Percentiles rank a stretch among this genome's conserved stretches.
phyloP scores from a whole-genome alignment of 2,329 filamentous ascomycete genomes.

The Talaromyces rugulosus region DNA sequence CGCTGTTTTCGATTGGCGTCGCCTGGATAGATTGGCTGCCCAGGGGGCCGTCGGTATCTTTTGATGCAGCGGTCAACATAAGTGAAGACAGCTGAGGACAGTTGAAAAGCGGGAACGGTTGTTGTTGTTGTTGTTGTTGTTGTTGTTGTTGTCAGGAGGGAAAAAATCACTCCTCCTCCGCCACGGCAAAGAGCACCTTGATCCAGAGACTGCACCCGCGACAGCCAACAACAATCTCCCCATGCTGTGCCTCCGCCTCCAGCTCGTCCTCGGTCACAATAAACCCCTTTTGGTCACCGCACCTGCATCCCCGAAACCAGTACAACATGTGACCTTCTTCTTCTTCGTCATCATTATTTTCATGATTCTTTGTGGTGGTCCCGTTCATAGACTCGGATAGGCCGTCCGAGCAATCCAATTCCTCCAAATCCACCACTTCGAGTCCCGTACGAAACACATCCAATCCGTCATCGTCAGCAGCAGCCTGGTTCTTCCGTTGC shows the following conservation, averaged over 20 bases:
- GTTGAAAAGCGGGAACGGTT: no score
- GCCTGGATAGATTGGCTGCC: no score
- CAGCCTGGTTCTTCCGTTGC: conserved; percentile 22
- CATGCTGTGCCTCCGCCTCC: conserved; percentile 45
- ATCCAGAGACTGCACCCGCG: conserved; percentile 62
- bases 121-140: no score
- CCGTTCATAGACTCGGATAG: conserved; percentile 20
- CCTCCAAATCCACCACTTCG: conserved; percentile 56
- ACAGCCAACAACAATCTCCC: conserved; percentile 58
- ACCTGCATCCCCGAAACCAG: conserved; percentile 55
- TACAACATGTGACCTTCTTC: conserved; percentile 36
- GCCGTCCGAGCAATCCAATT: conserved; percentile 42
- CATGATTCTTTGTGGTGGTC: conserved; percentile 22
- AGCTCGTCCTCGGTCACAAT: conserved; percentile 52
- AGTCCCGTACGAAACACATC: conserved; percentile 47
- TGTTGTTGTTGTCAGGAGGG: no score
- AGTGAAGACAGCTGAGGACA: no score
- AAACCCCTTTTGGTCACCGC: conserved; percentile 56
- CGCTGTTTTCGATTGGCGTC: no score
- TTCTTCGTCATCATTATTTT: neutral
- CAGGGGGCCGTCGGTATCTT: no score
- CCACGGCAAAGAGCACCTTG: conserved; percentile 55
- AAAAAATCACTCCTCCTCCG: conserved; percentile 23
- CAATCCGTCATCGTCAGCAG: conserved; percentile 22
- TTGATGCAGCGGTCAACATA: no score